phyloP scores from a whole-genome alignment of 257 asterid genomes.

The Forsythia suspensa region DNA sequence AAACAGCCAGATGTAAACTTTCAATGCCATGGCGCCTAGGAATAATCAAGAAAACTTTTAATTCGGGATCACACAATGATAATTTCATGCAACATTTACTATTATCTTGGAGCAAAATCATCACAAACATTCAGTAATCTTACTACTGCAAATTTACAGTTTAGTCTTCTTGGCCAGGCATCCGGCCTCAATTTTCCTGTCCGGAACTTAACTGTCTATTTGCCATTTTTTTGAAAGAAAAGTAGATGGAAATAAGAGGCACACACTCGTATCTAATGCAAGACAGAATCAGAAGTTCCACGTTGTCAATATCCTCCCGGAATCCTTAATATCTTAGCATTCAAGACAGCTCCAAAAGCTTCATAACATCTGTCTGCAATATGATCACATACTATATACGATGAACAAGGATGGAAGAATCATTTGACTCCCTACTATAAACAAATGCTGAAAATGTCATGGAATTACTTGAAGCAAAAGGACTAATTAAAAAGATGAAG shows the following conservation, averaged over 20 bases:
- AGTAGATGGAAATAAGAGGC: neutral
- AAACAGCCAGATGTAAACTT: too few relatives aligned
- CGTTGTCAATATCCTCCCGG: neutral
- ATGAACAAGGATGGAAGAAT: neutral
- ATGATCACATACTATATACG: neutral
- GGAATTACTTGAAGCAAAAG: neutral
- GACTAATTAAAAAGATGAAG: neutral
- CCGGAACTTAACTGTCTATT: neutral
- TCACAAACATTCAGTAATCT: neutral
- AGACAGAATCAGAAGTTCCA: neutral
- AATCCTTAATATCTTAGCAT: conserved; percentile 13
- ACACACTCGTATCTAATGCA: neutral
- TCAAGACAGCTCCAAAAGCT: conserved; percentile 43
- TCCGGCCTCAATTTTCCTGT: neutral
- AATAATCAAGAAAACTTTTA: too few relatives aligned
- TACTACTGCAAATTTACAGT: neutral
- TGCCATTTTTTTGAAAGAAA: neutral
- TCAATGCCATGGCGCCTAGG: too few relatives aligned
- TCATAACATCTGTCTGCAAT: conserved; percentile 49
- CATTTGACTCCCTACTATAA: neutral
- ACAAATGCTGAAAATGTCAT: neutral
- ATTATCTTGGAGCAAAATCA: neutral
- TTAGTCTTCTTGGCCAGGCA: neutral
- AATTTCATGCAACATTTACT: too few relatives aligned
- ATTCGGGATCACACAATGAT: too few relatives aligned